Conservation (phyloP, 345 rosid species). For the Salix suchowensis region DNA sequence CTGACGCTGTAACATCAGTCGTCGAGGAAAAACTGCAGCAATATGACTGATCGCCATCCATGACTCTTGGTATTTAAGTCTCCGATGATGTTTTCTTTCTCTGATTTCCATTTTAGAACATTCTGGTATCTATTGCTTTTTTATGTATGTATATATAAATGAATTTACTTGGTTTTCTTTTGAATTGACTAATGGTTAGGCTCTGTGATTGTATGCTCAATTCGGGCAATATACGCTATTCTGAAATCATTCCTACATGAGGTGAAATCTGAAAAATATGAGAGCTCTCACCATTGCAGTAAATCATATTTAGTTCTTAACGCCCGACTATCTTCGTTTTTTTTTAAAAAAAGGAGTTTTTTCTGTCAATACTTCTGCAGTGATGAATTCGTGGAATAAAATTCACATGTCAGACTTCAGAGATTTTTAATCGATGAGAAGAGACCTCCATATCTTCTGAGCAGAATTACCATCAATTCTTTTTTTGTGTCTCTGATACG, state of each 20-base stretch:
- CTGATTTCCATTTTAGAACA: conserved; percentile 1
- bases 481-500: no score
- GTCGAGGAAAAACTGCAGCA: background rate
- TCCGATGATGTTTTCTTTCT: conserved; percentile 6
- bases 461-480: background rate
- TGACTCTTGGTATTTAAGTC: conserved; percentile 20
- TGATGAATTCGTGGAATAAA: background rate
- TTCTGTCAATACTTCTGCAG: background rate
- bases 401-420: conserved; percentile 16
- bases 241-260: conserved; percentile 3
- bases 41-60: conserved; percentile 14
- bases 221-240: conserved; percentile 19
- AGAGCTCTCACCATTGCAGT: background rate
- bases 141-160: no score
- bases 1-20: background rate
- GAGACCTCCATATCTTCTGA: background rate
- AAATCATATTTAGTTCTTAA: no score
- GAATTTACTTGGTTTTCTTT: no score
- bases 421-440: conserved; percentile 14
- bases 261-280: background rate
- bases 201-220: conserved; percentile 14
- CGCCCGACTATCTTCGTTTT: background rate
- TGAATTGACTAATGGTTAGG: background rate
- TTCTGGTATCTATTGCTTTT: conserved; percentile 12
- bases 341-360: no score